Evolutionary conservation across 1,139 yeast species (phyloP), one percentile per base, ranked within the genome.

Genomic region (Kurtzmaniella natalensis): DNA sequence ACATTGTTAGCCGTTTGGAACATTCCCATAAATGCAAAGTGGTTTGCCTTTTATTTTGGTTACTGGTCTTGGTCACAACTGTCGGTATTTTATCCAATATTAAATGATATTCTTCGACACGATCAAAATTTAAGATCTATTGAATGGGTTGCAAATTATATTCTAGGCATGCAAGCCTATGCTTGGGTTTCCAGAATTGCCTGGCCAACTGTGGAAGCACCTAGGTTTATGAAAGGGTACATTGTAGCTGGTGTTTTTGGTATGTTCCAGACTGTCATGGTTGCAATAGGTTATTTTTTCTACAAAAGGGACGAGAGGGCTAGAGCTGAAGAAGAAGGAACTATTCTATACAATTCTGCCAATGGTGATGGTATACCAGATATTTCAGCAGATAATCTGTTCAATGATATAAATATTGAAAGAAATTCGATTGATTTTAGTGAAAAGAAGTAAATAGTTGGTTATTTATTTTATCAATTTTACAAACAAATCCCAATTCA

Each of bases 301-400:
- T 79, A 78, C 59, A 80, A 79, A 53, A 64, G 66, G 32, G 73
- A 76, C 36, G 86, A 80, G 48, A 64, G 70, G 38, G 53, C 52
- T 32, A 50, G 64, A 37, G 81, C 84, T 8, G 53, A 55, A 30
- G 68, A 61, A 16, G 75, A 78, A 42, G 81, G 80, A 21, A 72
- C 75, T 37, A 59, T 66, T 21, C 36, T 75, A 15, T 72, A 62
- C 48, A 69, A 73, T 43, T 68, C 78, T 2, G 40, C 24, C 8
- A 40, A 30, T 10, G 37, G 37, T 7, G 37, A 30, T 14, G 7
- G 14, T 3, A 7, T 7, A 6, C 30, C 34, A 7, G 28, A 23
- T n/a, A n/a, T n/a, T n/a, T n/a, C n/a, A n/a, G n/a, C n/a, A n/a
- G n/a, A n/a, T n/a, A n/a, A n/a, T n/a, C n/a, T n/a, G n/a, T n/a